These are phyloP conservation scores for Lachancea sp. DNA, from an alignment of 805 yeast species.

Conservation along the genomic window DNA sequence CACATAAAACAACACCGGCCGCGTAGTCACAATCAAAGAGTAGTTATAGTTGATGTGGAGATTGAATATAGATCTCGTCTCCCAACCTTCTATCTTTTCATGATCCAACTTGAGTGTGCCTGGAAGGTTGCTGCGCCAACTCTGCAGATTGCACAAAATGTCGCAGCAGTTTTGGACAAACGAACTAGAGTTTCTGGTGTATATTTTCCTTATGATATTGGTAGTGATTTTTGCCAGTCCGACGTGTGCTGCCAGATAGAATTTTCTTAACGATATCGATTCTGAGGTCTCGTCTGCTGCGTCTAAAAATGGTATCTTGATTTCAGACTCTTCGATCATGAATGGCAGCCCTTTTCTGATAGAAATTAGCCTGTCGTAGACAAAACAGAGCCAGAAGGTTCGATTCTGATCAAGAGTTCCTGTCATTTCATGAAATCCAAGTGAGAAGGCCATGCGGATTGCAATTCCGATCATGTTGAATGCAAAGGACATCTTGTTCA, in stretches of 20 bases:
- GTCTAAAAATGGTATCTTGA: conserved; percentile 13
- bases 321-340: conserved; percentile 15
- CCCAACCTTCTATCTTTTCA: conserved; percentile 9
- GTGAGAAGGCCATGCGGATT: conserved; percentile 12
- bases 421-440: conserved; percentile 14
- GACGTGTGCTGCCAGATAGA: conserved; percentile 17
- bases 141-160: conserved; percentile 12
- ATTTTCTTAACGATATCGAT: conserved; percentile 11
- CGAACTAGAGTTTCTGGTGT: conserved; percentile 14
- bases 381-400: conserved; percentile 19
- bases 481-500: conserved; percentile 14
- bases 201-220: conserved; percentile 14
- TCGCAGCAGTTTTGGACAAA: conserved; percentile 17
- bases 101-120: conserved; percentile 12
- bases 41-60: conserved; percentile 20
- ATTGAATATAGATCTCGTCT: conserved; percentile 15
- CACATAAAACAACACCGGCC: conserved; percentile 18
- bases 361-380: conserved; percentile 17
- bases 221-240: conserved; percentile 17
- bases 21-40: conserved; percentile 16
- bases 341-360: conserved; percentile 18
- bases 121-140: conserved; percentile 16
- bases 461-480: conserved; percentile 16
- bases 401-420: conserved; percentile 10
- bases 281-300: conserved; percentile 1